Evolutionary conservation across 352 stramenopile genomes (phyloP).

Genomic region (Albugo candida): DNA sequence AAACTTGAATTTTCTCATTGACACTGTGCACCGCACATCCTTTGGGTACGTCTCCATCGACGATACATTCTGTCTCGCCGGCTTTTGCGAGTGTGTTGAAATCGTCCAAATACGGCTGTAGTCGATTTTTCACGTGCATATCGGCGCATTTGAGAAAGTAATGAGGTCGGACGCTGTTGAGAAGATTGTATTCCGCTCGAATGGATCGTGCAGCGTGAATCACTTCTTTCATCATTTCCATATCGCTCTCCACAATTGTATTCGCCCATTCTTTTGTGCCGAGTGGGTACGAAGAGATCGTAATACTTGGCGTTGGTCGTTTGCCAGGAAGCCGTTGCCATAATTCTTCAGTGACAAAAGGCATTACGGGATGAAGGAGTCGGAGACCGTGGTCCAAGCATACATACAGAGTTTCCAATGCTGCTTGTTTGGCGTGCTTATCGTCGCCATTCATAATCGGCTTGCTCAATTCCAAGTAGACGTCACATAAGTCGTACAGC

Average conservation of each 20-base stretch:
- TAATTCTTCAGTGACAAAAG: slow-evolving; percentile 93
- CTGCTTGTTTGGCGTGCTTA: slow-evolving; percentile 44
- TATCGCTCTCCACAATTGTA: slow-evolving; percentile 75
- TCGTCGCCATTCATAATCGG: slow-evolving; percentile 83
- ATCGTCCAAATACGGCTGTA: slow-evolving; percentile 81
- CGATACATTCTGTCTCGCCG: slow-evolving; percentile 76
- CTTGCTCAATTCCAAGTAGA: slow-evolving; percentile 99
- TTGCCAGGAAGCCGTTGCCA: slow-evolving; percentile 73
- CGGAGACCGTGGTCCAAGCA: slow-evolving; percentile 70
- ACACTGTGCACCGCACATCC: slow-evolving; percentile 85
- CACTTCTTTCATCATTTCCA: slow-evolving; percentile 87
- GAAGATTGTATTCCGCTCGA: slow-evolving; percentile 63
- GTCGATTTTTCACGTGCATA: slow-evolving; percentile 39
- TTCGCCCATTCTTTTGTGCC: slow-evolving; percentile 71
- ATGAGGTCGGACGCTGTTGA: slow-evolving; percentile 55
- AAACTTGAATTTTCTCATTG: slow-evolving; percentile 85
- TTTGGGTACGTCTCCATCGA: slow-evolving; percentile 59
- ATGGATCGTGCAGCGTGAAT: slow-evolving; percentile 93
- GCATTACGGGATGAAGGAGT: slow-evolving; percentile 96
- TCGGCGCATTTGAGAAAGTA: slow-evolving; percentile 84
- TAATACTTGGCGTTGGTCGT: slow-evolving; percentile 47
- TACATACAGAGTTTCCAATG: slow-evolving; percentile 70
- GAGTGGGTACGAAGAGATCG: slow-evolving; percentile 60
- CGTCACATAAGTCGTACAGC: slow-evolving; percentile 97
- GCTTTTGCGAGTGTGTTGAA: slow-evolving; percentile 91